Conservation (phyloP, 2,329 filamentous ascomycete genomes). For the Ceratocystis harringtonii region DNA sequence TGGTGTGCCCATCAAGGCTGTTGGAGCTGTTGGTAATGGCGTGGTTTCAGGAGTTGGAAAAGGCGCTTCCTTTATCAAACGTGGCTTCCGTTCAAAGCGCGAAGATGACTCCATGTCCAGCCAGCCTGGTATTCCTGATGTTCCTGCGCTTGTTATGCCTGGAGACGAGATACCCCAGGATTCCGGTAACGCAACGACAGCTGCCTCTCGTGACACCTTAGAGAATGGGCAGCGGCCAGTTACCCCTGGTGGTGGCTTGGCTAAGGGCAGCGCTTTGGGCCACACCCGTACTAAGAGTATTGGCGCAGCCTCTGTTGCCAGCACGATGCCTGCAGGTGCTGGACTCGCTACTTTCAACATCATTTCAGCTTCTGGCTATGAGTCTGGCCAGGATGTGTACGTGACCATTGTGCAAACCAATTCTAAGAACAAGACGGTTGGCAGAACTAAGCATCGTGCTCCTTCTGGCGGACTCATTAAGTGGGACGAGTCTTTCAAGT, state of each 20-base stretch:
- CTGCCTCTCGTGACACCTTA: conserved; percentile 23
- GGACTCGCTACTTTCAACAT: conserved; percentile 72
- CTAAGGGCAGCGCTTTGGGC: conserved; percentile 23
- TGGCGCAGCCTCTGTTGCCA: conserved; percentile 52
- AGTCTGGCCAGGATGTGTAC: conserved; percentile 62
- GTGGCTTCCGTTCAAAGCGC: conserved; percentile 64
- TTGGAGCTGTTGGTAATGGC: conserved; percentile 56
- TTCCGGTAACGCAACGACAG: conserved; percentile 18
- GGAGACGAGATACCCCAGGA: conserved; percentile 17
- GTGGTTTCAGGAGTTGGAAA: conserved; percentile 46
- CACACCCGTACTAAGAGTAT: conserved; percentile 43
- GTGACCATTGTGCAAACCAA: conserved; percentile 53
- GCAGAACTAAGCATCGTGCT: conserved; percentile 89
- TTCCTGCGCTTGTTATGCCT: conserved; percentile 26
- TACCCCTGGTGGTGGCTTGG: conserved; percentile 16
- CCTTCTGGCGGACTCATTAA: conserved; percentile 47
- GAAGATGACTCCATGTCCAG: conserved; percentile 37
- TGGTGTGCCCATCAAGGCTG: conserved; percentile 86
- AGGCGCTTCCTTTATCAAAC: conserved; percentile 79
- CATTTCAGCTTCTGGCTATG: conserved; percentile 63
- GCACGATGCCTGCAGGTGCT: conserved; percentile 45
- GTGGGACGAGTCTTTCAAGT: conserved; percentile 68
- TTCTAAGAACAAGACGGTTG: conserved; percentile 60
- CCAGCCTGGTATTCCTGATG: conserved; percentile 28
- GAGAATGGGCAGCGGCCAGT: conserved; percentile 16